Base-by-base conservation (phyloP, 768 basidiomycete genomes). In the Mycena olivaceomarginata region DNA sequence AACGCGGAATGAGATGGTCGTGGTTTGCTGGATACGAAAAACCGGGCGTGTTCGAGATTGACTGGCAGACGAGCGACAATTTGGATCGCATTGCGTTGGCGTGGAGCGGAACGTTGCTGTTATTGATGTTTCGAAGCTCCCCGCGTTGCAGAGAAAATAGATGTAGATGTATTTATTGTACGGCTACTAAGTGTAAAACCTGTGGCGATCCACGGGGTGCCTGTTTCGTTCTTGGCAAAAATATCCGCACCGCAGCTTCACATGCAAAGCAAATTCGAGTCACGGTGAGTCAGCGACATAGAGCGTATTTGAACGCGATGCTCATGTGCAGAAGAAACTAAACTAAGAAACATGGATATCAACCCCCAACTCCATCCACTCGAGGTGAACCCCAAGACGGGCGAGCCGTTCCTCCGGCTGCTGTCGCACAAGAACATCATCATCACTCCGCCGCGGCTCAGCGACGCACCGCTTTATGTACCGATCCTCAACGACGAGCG, bases 1-100 rank as follows among this genome's bases (percentile, higher is more conserved):
- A 85, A 31, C 89, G 90, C 59, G 87, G 89, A 77, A 90, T 90
- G 81, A 82, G 85, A 57, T 95, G 93, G 92, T 90, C 92, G 7
- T 95, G 94, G 94, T 90, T 86, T 73, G 90, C 90, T 6, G 91
- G 90, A 6, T 77, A 83, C 40, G 91, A 91, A 45, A 92, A 90
- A 80, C 92, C 91, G 12, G 92, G 93, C 10, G 90, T 96, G 31
- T 96, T 94, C 78, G 95, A 95, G 83, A 92, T 95, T 72, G 93
- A 92, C 81, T 96, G 95, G 95, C 93, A 93, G 83, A 87, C 85
- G 41, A 82, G 85, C 40, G 84, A 86, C 48, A 88, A 89, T 13
- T 82, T 90, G 53, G 92, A 93, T 82, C 89, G 95, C 48, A 88
- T 96, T 80, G 93, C 94, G 6, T 82, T 96, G 79, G 93, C 94